phyloP scores from a whole-genome alignment of 2,329 filamentous ascomycete genomes.

The Alternaria novae-zelandiae region DNA sequence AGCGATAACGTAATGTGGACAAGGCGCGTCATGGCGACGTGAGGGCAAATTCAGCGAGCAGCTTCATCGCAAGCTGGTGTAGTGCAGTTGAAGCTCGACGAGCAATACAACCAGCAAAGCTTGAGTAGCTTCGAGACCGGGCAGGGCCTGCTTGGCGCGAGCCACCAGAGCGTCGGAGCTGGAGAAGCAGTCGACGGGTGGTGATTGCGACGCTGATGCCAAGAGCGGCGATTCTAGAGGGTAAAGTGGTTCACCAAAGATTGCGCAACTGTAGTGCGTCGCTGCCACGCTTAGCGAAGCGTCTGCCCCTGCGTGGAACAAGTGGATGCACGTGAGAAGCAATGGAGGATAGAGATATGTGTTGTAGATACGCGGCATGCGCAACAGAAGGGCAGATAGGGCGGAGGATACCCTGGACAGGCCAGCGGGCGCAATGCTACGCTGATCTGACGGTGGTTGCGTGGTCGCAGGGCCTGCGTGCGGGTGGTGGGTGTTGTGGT shows the following conservation, averaged over 20 bases:
- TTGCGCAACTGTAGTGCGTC: constrained; percentile 22
- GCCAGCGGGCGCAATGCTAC: not conserved
- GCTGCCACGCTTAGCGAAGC: constrained; percentile 14
- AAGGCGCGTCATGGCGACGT: constrained; percentile 6
- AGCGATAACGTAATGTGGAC: constrained; percentile 7
- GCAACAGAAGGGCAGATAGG: not conserved
- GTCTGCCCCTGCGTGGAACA: constrained; percentile 11
- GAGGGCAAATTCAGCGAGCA: not conserved
- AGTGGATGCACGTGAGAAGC: not conserved
- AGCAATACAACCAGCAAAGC: constrained; percentile 9
- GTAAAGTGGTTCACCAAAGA: constrained; percentile 15
- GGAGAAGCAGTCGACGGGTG: constrained; percentile 3
- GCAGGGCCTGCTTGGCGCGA: constrained; percentile 4
- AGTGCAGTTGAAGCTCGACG: not conserved
- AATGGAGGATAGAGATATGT: not conserved
- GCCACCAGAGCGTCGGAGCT: not conserved
- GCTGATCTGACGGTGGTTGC: constrained; percentile 5
- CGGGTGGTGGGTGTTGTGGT: constrained; percentile 15
- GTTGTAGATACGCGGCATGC: not conserved
- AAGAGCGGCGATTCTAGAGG: constrained; percentile 6
- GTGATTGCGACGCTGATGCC: constrained; percentile 11
- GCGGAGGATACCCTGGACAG: not conserved
- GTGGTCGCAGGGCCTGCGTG: not conserved
- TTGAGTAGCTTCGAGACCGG: constrained; percentile 6
- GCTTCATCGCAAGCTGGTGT: not conserved